Percentiles rank a stretch among this genome's conserved stretches.
Evolutionary conservation across 2,329 filamentous ascomycete genomes (phyloP).

Genomic region (Aspergillus texensis): DNA sequence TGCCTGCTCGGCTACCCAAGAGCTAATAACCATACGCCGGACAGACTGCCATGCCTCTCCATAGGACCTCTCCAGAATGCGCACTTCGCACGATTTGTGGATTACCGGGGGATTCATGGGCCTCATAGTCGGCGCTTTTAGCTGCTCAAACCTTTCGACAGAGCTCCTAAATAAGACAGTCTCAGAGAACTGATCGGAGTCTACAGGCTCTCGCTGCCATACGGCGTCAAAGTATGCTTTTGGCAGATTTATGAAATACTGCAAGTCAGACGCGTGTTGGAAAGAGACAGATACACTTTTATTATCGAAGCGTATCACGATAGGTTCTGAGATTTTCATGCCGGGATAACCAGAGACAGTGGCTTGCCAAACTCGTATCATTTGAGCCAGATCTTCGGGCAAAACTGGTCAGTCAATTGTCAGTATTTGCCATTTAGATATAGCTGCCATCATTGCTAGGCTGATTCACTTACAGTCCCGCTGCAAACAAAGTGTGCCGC

Average conservation of each 20-base stretch:
- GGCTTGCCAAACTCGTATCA: constrained; percentile 24
- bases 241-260: constrained; percentile 34
- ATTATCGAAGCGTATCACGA: constrained; percentile 29
- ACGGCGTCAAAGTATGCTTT: constrained; percentile 36
- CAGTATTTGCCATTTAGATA: neutral
- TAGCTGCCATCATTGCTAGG: neutral
- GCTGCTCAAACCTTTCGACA: constrained; percentile 32
- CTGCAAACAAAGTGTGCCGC: constrained; percentile 32
- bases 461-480: constrained; percentile 28
- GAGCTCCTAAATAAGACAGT: constrained; percentile 32
- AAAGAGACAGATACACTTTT: constrained; percentile 32
- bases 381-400: constrained; percentile 24
- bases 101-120: constrained; percentile 29
- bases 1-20: constrained; percentile 29
- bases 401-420: constrained; percentile 17
- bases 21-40: constrained; percentile 35
- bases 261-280: constrained; percentile 29
- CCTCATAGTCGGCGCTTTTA: constrained; percentile 34
- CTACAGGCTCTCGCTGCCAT: constrained; percentile 32
- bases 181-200: constrained; percentile 32
- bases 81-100: constrained; percentile 33
- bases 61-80: constrained; percentile 33
- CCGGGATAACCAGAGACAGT: constrained; percentile 20
- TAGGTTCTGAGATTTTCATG: constrained; percentile 26
- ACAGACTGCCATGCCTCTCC: constrained; percentile 33